A percentile compares a stretch with the other conserved stretches of the same genome.
phyloP scores from a whole-genome alignment of 1,284 basidiomycete genomes.

The Coniferiporia sulphurascens region DNA sequence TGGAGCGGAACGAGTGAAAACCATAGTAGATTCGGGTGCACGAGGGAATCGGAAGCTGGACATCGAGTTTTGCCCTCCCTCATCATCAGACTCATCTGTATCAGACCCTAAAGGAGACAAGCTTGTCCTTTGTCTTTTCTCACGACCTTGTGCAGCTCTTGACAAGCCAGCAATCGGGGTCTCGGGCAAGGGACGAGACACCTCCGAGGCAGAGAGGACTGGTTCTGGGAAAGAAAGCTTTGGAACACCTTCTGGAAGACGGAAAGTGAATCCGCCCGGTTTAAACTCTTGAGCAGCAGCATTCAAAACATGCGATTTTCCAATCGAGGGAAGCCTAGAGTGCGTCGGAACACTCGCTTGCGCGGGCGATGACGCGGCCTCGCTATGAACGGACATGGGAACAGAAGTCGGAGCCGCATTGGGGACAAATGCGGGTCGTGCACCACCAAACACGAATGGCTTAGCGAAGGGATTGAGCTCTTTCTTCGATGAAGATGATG shows the following conservation, averaged over 20 bases:
- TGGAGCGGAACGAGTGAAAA: slow-evolving; percentile 42
- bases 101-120: slow-evolving; percentile 41
- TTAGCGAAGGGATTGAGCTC: slow-evolving; percentile 73
- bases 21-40: slow-evolving; percentile 44
- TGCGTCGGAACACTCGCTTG: slow-evolving; percentile 41
- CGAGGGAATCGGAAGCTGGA: slow-evolving; percentile 70
- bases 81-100: slow-evolving; percentile 38
- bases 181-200: slow-evolving; percentile 32
- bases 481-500: slow-evolving; percentile 27
- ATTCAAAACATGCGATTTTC: slow-evolving; percentile 56
- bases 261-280: slow-evolving; percentile 68
- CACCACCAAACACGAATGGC: slow-evolving; percentile 75
- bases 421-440: slow-evolving; percentile 5
- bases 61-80: slow-evolving; percentile 49
- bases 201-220: slow-evolving; percentile 24
- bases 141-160: slow-evolving; percentile 55
- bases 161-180: slow-evolving; percentile 26
- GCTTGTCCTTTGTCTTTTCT: slow-evolving; percentile 52
- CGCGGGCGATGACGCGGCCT: slow-evolving; percentile 31
- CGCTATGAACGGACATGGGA: slow-evolving; percentile 14
- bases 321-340: slow-evolving; percentile 53
- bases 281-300: slow-evolving; percentile 76
- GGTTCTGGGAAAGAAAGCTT: slow-evolving; percentile 42
- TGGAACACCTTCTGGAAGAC: slow-evolving; percentile 58
- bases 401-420: slow-evolving; percentile 27